Percentiles rank a stretch among this genome's conserved stretches.
Evolutionary conservation across 805 yeast species (phyloP).

Genomic region (Ogataea chonburiensis): DNA sequence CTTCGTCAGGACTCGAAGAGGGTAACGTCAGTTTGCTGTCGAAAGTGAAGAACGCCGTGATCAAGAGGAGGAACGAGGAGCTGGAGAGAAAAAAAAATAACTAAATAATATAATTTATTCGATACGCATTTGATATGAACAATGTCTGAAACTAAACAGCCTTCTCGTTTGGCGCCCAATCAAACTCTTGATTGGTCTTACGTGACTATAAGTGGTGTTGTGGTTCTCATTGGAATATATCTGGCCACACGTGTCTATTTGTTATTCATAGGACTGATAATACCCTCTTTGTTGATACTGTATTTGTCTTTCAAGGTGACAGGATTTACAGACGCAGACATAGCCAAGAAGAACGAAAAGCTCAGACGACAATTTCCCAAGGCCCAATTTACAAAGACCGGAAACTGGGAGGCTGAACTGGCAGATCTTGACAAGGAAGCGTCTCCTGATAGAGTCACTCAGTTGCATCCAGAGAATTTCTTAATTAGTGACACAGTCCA

Average conservation of each 20-base stretch:
- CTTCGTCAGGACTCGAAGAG: slow-evolving; percentile 8
- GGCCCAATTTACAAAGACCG: slow-evolving; percentile 27
- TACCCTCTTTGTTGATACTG: slow-evolving; percentile 1
- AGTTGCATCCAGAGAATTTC: slow-evolving; percentile 45
- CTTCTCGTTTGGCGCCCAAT: background rate
- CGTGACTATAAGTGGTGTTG: background rate
- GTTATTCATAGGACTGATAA: slow-evolving; percentile 1
- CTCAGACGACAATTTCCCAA: slow-evolving; percentile 13
- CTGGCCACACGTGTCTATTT: background rate
- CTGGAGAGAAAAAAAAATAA: slow-evolving; percentile 4
- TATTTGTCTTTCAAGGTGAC: slow-evolving; percentile 13
- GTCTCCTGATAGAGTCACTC: slow-evolving; percentile 8
- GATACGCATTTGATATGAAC: background rate
- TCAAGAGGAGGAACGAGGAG: slow-evolving; percentile 24
- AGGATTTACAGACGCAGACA: background rate
- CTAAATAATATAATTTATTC: slow-evolving; percentile 1
- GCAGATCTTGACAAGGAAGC: slow-evolving; percentile 15
- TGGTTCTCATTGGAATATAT: background rate
- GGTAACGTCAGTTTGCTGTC: slow-evolving; percentile 2
- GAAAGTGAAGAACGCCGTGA: slow-evolving; percentile 27
- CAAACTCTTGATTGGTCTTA: background rate
- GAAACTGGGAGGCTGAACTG: slow-evolving; percentile 34
- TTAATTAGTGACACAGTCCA: slow-evolving; percentile 53
- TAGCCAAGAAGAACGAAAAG: background rate
- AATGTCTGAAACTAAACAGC: slow-evolving; percentile 1